Evolutionary conservation across 768 basidiomycete species (phyloP).

Genomic region (Tricholoma sp.): DNA sequence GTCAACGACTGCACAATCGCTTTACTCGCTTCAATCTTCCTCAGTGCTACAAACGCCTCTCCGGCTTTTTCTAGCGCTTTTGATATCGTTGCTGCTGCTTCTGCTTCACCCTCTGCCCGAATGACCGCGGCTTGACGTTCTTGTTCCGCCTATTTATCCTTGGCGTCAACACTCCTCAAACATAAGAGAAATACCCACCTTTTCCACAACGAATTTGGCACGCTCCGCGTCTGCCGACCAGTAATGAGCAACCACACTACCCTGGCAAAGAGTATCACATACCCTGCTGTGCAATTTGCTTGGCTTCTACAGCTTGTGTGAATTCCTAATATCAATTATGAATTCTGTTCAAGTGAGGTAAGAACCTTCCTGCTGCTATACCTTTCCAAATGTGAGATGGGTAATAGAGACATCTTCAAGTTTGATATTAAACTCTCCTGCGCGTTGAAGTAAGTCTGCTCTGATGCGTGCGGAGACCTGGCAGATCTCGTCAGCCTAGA

Average conservation of each 20-base stretch:
- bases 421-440: slow-evolving; percentile 92
- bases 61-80: slow-evolving; percentile 89
- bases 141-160: slow-evolving; percentile 79
- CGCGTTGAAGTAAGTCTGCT: slow-evolving; percentile 86
- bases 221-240: slow-evolving; percentile 81
- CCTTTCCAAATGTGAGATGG: slow-evolving; percentile 85
- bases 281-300: slow-evolving; percentile 99
- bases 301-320: slow-evolving; percentile 98
- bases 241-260: slow-evolving; percentile 3
- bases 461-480: slow-evolving; percentile 90
- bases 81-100: slow-evolving; percentile 93
- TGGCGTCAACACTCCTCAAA: slow-evolving; percentile 5
- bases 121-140: slow-evolving; percentile 98
- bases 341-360: neutral
- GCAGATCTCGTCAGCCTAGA: neutral
- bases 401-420: slow-evolving; percentile 98
- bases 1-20: slow-evolving; percentile 88
- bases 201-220: slow-evolving; percentile 98
- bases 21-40: slow-evolving; percentile 97
- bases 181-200: slow-evolving; percentile 41
- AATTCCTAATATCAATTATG: slow-evolving; percentile 57
- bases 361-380: slow-evolving; percentile 21
- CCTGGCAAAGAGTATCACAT: slow-evolving; percentile 9
- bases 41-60: slow-evolving; percentile 90
- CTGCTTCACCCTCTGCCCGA: slow-evolving; percentile 96